Base-by-base conservation (phyloP, 441 rosid species). In the Erodium chrysanthum region DNA sequence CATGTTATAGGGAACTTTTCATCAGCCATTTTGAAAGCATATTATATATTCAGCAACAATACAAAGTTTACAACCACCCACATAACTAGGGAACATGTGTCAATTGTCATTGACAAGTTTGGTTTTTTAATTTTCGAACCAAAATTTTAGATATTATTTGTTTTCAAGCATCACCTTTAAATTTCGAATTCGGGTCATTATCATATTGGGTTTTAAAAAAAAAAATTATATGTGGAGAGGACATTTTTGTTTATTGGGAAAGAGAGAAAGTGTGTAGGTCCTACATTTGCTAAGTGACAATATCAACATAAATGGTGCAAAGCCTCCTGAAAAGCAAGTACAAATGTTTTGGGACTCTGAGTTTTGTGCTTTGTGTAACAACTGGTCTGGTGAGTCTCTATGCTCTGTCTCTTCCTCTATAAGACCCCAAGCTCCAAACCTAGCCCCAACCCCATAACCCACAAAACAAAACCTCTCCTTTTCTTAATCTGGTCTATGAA, bases 291-390 rank as follows among this genome's bases (percentile, higher is more conserved):
- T 31, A 31, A 31, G 35, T 31, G 35, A 31, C 35, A 31, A 31
- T 1, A 31, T 31, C 35, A 31, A 31, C 35, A 2, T 6, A 31
- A 31, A 31, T 31, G 35, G 35, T 31, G 35, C 35, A 1, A 4
- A 31, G 35, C 35, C 35, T 31, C 59, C 59, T 50, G 6, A 50
- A 17, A 50, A 50, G 59, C 21, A 50, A 15, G 59, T 50, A 50
- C 21, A 50, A 14, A 48, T 50, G 59, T 50, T 50, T 50, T 50
- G 59, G 59, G 6, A 50, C 59, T 50, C 59, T 50, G 59, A 50
- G 17, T 50, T 50, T 50, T 15, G 59, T 50, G 59, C 59, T 50
- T 50, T 50, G 59, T 50, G 35, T 31, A 27, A 27, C 29, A 27
- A 27, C 29, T 27, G 29, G 29, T 27, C n/a, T n/a, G n/a, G n/a